A percentile compares a stretch with the other conserved stretches of the same genome.
Conservation (phyloP, 1,284 basidiomycete species). For the Exsudoporus floridanus region DNA sequence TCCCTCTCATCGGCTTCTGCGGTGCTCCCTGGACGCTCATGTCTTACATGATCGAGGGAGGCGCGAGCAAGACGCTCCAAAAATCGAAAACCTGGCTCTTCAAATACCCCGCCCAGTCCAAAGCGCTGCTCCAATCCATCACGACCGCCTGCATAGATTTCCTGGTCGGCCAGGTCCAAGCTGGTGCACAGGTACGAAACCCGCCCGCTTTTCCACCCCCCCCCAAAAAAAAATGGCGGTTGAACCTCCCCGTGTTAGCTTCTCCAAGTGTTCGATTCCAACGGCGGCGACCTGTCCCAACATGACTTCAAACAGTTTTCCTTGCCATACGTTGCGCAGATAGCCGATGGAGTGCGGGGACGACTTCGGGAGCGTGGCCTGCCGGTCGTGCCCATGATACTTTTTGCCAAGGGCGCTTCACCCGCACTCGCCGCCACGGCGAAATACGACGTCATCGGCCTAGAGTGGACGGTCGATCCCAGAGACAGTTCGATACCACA, state of each 20-base stretch:
- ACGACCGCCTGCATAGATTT: constrained; percentile 85
- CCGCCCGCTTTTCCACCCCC: neutral
- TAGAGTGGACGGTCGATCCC: constrained; percentile 88
- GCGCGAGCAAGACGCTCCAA: constrained; percentile 83
- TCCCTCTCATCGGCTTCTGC: constrained; percentile 93
- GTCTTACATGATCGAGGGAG: constrained; percentile 96
- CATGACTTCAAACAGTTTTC: constrained; percentile 81
- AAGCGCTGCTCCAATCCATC: constrained; percentile 71
- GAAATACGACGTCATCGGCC: constrained; percentile 83
- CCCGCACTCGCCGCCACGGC: constrained; percentile 58
- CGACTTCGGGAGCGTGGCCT: constrained; percentile 57
- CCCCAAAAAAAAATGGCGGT: neutral
- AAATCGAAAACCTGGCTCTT: constrained; percentile 93
- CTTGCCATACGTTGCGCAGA: constrained; percentile 63
- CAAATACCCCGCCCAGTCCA: constrained; percentile 81
- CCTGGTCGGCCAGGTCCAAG: constrained; percentile 86
- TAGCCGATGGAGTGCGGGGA: constrained; percentile 61
- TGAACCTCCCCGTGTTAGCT: constrained; percentile 53
- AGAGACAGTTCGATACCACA: constrained; percentile 40
- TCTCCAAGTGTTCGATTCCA: constrained; percentile 94
- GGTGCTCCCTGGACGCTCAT: constrained; percentile 97
- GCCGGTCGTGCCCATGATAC: constrained; percentile 73
- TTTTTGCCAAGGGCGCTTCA: constrained; percentile 94
- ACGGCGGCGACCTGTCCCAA: constrained; percentile 87
- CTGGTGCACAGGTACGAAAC: constrained; percentile 88